Evolutionary conservation across 768 basidiomycete genomes (phyloP), one percentile per base, ranked within the genome.

Genomic region (Boletellus ananiceps): DNA sequence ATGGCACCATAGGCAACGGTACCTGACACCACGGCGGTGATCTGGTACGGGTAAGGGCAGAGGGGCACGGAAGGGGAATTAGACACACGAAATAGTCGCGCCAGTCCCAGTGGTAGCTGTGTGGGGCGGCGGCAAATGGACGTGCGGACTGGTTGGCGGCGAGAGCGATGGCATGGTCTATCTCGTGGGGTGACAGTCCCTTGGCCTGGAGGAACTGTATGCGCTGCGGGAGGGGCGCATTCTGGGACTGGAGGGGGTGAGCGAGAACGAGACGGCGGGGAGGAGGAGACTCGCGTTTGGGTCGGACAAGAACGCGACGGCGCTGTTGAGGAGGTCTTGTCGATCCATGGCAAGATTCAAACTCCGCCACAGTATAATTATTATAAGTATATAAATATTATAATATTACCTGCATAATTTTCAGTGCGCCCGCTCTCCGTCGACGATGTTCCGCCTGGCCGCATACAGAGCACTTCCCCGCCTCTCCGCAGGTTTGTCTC

Each of bases 151-250:
- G 61, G 34, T 46, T 65, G 15, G 81, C 66, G 0, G 83, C 78
- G 62, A 84, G 84, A 50, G 78, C 78, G 63, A 97, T 66, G 1
- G 92, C 93, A 27, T 82, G 73, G 65, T 96, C 90, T 52, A 98
- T 93, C 70, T 99, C 95, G 14, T 74, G 67, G 6, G 77, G 74
- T 0, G 83, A 84, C 31, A 99, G 74, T 2, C 96, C 96, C 67
- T 98, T 97, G 6, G 91, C 86, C 60, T 96, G 87, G n/a, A 99
- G 79, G 72, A 98, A 99, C 55, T 90, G 86, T 40, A 98, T 79
- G 44, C 89, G 82, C 65, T 95, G 90, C 1, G 87, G 76, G 25
- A 95, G 70, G 2, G 92, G 76, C 3, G 93, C 88, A 32, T 83
- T 73, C 61, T 86, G 84, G 0, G 86, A 77, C 92, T 95, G 57